Percentiles rank a stretch among this genome's conserved stretches.
Evolutionary conservation across 2,329 filamentous ascomycete species (phyloP).

Genomic region (Xylariaceae sp.): DNA sequence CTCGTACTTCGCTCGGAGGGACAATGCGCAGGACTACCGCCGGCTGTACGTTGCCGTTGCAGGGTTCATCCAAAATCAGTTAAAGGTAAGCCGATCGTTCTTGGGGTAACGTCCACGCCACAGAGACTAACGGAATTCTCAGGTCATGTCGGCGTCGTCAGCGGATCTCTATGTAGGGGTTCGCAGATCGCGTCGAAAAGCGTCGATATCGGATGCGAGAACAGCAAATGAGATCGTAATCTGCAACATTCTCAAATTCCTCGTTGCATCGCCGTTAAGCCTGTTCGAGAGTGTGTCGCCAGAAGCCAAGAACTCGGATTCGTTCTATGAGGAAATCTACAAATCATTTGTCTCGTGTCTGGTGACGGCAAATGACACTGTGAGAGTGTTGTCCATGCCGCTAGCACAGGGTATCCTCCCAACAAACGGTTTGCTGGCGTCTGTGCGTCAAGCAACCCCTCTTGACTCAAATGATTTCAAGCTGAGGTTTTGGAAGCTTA

Average conservation of each 20-base stretch:
- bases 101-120: slow-evolving; percentile 2
- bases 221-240: slow-evolving; percentile 40
- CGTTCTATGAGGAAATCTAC: slow-evolving; percentile 43
- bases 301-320: slow-evolving; percentile 33
- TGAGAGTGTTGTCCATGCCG: slow-evolving; percentile 44
- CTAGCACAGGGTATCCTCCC: slow-evolving; percentile 47
- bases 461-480: slow-evolving; percentile 37
- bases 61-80: slow-evolving; percentile 51
- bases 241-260: slow-evolving; percentile 51
- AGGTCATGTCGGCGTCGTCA: slow-evolving; percentile 38
- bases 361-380: slow-evolving; percentile 45
- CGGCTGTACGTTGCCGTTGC: slow-evolving; percentile 52
- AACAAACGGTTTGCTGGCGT: slow-evolving; percentile 34
- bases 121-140: slow-evolving; percentile 11
- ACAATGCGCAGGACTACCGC: slow-evolving; percentile 44
- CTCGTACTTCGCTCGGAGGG: slow-evolving; percentile 54
- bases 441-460: slow-evolving; percentile 34
- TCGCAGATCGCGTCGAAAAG: slow-evolving; percentile 37
- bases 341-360: slow-evolving; percentile 51
- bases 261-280: slow-evolving; percentile 49
- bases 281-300: slow-evolving; percentile 41
- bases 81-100: slow-evolving; percentile 43
- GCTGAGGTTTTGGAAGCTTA: slow-evolving; percentile 48
- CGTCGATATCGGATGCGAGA: slow-evolving; percentile 35
- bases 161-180: slow-evolving; percentile 37